These are phyloP conservation scores for Boletales sp. DNA, from an alignment of 768 basidiomycete genomes.

Conservation along the genomic window DNA sequence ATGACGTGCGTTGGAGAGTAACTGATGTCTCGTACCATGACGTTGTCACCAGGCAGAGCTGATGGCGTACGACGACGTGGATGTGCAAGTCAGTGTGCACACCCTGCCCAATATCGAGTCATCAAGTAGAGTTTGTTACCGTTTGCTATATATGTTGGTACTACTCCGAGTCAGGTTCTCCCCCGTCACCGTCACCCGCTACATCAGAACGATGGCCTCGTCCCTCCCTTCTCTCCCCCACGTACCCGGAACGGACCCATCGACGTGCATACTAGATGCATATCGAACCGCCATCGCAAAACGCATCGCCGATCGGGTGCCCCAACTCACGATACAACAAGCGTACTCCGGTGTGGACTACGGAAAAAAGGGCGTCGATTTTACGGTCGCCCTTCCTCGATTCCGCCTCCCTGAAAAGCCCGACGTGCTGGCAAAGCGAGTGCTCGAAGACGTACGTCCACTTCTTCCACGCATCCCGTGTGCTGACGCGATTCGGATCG, in stretches of 20 bases:
- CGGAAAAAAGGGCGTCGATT: constrained; percentile 92
- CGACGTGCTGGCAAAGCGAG: constrained; percentile 69
- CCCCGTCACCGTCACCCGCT: background rate
- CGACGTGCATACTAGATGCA: constrained; percentile 63
- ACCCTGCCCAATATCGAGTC: no score
- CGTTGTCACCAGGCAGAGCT: no score
- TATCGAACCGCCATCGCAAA: constrained; percentile 83
- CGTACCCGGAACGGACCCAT: constrained; percentile 54
- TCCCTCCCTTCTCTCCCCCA: constrained; percentile 38
- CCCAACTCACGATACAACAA: constrained; percentile 64
- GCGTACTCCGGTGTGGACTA: constrained; percentile 85
- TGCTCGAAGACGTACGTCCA: constrained; percentile 64
- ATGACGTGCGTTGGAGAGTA: no score
- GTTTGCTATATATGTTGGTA: no score
- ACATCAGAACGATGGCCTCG: constrained; percentile 26
- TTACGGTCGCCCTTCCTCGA: constrained; percentile 87
- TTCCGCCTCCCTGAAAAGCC: constrained; percentile 84
- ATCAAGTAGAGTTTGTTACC: no score
- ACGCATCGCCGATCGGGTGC: constrained; percentile 61
- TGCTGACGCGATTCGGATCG: background rate
- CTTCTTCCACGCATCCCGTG: no score
- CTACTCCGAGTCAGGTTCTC: no score
- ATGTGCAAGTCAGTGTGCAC: no score
- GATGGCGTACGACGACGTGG: no score
- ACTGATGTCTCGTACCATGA: no score